Evolutionary conservation across 1,284 basidiomycete species (phyloP).

Genomic region (Phellopilus nigrolimitatus): DNA sequence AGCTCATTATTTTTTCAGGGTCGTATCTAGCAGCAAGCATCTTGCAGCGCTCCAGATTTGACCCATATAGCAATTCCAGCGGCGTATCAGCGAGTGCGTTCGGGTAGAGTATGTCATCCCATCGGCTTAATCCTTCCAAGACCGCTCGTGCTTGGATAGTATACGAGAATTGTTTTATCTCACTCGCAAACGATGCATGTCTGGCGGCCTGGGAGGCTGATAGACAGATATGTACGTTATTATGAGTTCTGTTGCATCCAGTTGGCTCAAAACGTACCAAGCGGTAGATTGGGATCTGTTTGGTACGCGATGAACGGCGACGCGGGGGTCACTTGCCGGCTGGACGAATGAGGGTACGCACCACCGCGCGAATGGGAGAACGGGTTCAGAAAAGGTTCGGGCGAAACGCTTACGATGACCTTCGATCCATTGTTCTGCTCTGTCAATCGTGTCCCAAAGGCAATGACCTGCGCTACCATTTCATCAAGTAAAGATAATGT

Average conservation of each 20-base stretch:
- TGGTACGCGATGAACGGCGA: conserved; percentile 4
- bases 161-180: conserved; percentile 11
- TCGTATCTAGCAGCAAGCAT: conserved; percentile 12
- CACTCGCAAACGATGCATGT: conserved; percentile 1
- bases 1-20: conserved; percentile 10
- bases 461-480: conserved; percentile 12
- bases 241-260: neutral
- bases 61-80: conserved; percentile 21
- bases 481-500: conserved; percentile 12
- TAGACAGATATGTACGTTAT: neutral
- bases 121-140: conserved; percentile 14
- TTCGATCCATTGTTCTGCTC: conserved; percentile 7
- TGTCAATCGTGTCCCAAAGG: conserved; percentile 1
- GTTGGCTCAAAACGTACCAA: neutral
- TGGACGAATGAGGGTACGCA: conserved; percentile 12
- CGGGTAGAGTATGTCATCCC: conserved; percentile 22
- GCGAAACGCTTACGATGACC: conserved; percentile 5
- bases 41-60: conserved; percentile 7
- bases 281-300: neutral
- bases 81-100: conserved; percentile 20
- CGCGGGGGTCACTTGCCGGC: conserved; percentile 3
- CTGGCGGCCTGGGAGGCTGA: neutral
- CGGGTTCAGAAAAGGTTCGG: conserved; percentile 6
- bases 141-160: conserved; percentile 15
- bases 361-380: conserved; percentile 12